phyloP scores from a whole-genome alignment of 495 filamentous ascomycete species.

The Aspergillus kassunensis region DNA sequence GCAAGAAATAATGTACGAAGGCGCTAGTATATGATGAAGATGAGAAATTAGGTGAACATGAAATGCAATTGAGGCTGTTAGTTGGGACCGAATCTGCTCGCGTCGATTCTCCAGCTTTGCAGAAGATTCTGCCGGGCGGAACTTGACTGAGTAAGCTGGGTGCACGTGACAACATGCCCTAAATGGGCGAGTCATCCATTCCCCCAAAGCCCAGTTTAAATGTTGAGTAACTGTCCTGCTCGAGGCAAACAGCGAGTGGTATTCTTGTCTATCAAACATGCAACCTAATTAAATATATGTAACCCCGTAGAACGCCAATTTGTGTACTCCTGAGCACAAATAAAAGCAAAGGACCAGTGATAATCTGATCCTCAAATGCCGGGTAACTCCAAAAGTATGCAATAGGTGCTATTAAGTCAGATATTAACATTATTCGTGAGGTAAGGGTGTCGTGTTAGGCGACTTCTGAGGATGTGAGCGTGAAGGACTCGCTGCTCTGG shows the following conservation, averaged over 20 bases:
- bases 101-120: background rate
- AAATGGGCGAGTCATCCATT: background rate
- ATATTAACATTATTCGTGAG: conserved; percentile 36
- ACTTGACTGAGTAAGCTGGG: background rate
- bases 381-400: conserved; percentile 5
- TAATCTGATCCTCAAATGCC: background rate
- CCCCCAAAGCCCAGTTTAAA: too few relatives aligned
- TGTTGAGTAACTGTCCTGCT: too few relatives aligned
- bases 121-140: conserved; percentile 8
- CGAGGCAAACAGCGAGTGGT: background rate
- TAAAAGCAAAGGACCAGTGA: background rate
- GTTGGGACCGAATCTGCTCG: background rate
- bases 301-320: background rate
- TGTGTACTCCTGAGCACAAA: background rate
- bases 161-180: background rate
- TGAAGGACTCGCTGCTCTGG: conserved; percentile 43
- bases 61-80: background rate
- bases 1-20: background rate
- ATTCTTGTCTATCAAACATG: background rate
- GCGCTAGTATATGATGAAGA: background rate
- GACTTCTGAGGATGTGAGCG: conserved; percentile 40
- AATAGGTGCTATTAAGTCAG: conserved; percentile 7
- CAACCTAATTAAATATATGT: background rate
- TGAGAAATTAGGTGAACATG: background rate
- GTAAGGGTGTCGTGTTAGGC: conserved; percentile 37